A percentile compares a stretch with the other conserved stretches of the same genome.
Evolutionary conservation across 345 rosid genomes (phyloP).

Genomic region (Syzygium oleosum): DNA sequence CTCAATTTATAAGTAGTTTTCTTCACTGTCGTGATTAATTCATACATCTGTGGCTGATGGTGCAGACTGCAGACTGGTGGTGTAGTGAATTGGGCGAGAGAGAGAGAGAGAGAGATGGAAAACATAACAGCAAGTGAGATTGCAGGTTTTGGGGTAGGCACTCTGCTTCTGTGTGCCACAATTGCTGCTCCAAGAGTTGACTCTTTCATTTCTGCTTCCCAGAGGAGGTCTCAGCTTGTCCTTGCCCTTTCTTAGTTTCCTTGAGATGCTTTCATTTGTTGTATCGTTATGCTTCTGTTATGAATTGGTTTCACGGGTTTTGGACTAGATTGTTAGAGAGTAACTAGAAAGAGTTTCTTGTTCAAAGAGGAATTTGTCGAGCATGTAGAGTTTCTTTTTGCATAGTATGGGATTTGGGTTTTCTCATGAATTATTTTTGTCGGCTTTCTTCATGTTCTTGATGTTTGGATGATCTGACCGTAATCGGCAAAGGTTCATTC

Average conservation of each 20-base stretch:
- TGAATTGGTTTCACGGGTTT: neutral
- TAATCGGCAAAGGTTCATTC: neutral
- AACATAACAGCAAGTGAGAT: constrained; percentile 19
- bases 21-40: neutral
- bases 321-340: neutral
- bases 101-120: neutral
- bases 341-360: neutral
- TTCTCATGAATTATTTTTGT: neutral
- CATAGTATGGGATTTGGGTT: neutral
- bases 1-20: neutral
- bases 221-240: constrained; percentile 6
- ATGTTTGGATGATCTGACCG: neutral
- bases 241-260: neutral
- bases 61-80: neutral
- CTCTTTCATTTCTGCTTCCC: constrained; percentile 17
- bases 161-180: constrained; percentile 16
- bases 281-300: neutral
- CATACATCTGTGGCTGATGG: neutral
- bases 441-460: neutral
- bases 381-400: neutral
- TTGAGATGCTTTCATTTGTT: neutral
- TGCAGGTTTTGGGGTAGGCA: constrained; percentile 19
- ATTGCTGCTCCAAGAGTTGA: constrained; percentile 15
- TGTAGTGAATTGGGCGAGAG: neutral
- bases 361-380: neutral